These are phyloP conservation scores for Cnidoscolus chayamansa DNA, from an alignment of 441 rosid species.

Conservation along the genomic window DNA sequence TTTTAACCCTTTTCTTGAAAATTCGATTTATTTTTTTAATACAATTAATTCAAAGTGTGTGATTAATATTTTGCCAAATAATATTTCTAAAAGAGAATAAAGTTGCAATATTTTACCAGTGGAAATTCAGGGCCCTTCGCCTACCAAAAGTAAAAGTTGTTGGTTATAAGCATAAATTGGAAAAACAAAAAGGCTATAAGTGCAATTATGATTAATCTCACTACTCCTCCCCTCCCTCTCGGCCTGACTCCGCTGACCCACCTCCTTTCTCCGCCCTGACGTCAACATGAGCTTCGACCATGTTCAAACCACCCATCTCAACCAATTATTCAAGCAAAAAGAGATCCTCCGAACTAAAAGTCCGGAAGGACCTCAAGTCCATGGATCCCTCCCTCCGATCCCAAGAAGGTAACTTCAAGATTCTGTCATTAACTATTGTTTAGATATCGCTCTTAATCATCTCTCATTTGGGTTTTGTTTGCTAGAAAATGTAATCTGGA, in stretches of 20 bases:
- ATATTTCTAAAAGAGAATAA: no score
- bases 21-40: no score
- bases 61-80: no score
- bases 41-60: no score
- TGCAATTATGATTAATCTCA: conserved; percentile 8
- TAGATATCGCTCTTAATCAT: no score
- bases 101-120: no score
- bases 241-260: background rate
- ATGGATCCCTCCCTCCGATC: conserved; percentile 72
- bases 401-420: conserved; percentile 48
- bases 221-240: conserved; percentile 2
- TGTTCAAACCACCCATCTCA: conserved; percentile 21
- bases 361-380: conserved; percentile 67
- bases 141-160: no score
- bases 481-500: conserved; percentile 67
- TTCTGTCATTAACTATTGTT: background rate
- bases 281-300: conserved; percentile 33
- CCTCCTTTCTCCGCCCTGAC: conserved; percentile 2
- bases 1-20: no score
- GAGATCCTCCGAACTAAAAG: conserved; percentile 50
- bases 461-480: conserved; percentile 11
- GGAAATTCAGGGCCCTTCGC: no score
- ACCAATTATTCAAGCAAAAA: conserved; percentile 55
- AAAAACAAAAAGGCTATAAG: background rate
- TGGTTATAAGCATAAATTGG: background rate